Evolutionary conservation across 2,329 filamentous ascomycete genomes (phyloP).

Genomic region (Trichophaea hybrida): DNA sequence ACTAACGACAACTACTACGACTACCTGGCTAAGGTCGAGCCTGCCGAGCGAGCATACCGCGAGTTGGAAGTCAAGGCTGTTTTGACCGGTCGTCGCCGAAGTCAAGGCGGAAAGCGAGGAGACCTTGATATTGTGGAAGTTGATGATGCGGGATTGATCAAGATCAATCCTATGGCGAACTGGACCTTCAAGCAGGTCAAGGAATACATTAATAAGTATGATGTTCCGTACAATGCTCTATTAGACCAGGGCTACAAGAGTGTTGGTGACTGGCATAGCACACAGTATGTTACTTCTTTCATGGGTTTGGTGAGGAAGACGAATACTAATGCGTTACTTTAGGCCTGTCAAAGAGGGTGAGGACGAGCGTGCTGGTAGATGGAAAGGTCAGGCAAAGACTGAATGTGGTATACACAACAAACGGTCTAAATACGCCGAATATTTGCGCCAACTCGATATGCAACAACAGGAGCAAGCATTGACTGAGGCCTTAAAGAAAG

Average conservation of each 20-base stretch:
- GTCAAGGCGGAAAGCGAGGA: slow-evolving; percentile 84
- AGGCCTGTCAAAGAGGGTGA: slow-evolving; percentile 74
- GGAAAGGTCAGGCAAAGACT: slow-evolving; percentile 92
- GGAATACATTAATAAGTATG: slow-evolving; percentile 68
- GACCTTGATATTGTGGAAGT: slow-evolving; percentile 84
- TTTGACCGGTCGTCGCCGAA: slow-evolving; percentile 77
- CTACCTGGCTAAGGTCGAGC: slow-evolving; percentile 95
- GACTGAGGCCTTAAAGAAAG: slow-evolving; percentile 14
- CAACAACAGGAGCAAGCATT: slow-evolving; percentile 46
- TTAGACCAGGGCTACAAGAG: slow-evolving; percentile 95
- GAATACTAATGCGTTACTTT: slow-evolving; percentile 12
- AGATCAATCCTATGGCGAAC: slow-evolving; percentile 92
- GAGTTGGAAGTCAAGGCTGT: slow-evolving; percentile 80
- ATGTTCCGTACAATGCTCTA: slow-evolving; percentile 86
- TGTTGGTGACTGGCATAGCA: slow-evolving; percentile 96
- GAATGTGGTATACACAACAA: slow-evolving; percentile 99
- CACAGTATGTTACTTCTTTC: slow-evolving; percentile 35
- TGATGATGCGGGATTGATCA: slow-evolving; percentile 80
- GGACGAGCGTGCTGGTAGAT: slow-evolving; percentile 88
- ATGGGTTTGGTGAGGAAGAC: neutral
- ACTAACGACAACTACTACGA: slow-evolving; percentile 80
- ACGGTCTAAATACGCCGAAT: slow-evolving; percentile 81
- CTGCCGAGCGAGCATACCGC: slow-evolving; percentile 76
- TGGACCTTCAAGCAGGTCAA: slow-evolving; percentile 88
- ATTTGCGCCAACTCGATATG: slow-evolving; percentile 56